A percentile compares a stretch with the other conserved stretches of the same genome.
Evolutionary conservation across 495 filamentous ascomycete genomes (phyloP).

Genomic region (Physcia stellaris): DNA sequence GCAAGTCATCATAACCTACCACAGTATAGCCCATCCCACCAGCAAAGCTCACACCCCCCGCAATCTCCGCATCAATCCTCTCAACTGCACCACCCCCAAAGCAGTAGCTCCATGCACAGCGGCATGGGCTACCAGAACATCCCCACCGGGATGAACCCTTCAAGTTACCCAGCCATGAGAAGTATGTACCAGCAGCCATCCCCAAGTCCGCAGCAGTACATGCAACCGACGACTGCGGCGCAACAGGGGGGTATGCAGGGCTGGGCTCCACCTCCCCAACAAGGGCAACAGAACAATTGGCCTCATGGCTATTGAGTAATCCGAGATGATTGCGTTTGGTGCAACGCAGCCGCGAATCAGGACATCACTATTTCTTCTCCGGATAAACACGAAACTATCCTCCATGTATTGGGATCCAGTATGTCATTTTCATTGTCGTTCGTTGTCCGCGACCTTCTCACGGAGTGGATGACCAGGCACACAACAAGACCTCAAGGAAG

Average conservation of each 20-base stretch:
- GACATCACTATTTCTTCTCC: too few relatives aligned
- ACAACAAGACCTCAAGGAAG: too few relatives aligned
- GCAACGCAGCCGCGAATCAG: too few relatives aligned
- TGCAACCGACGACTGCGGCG: conserved; percentile 29
- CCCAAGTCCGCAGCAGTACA: conserved; percentile 46
- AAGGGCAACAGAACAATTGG: too few relatives aligned
- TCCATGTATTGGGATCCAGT: too few relatives aligned
- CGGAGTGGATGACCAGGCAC: too few relatives aligned
- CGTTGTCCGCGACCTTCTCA: too few relatives aligned
- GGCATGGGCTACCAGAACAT: conserved; percentile 45
- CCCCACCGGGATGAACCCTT: conserved; percentile 44
- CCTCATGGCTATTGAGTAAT: too few relatives aligned
- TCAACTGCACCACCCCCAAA: conserved; percentile 39
- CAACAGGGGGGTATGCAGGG: conserved; percentile 34
- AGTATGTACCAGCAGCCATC: conserved; percentile 41
- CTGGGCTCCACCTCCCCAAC: conserved; percentile 24
- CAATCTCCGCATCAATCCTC: conserved; percentile 37
- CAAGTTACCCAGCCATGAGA: conserved; percentile 27
- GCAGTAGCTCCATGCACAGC: conserved; percentile 45
- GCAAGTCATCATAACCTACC: conserved; percentile 32
- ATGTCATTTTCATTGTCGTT: too few relatives aligned
- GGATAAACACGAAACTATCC: too few relatives aligned
- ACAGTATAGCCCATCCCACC: conserved; percentile 35
- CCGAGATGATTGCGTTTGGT: too few relatives aligned
- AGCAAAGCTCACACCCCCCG: conserved; percentile 25